These are phyloP conservation scores for Leucosporidium creatinivorum DNA, from an alignment of 768 basidiomycete genomes.

Conservation along the genomic window DNA sequence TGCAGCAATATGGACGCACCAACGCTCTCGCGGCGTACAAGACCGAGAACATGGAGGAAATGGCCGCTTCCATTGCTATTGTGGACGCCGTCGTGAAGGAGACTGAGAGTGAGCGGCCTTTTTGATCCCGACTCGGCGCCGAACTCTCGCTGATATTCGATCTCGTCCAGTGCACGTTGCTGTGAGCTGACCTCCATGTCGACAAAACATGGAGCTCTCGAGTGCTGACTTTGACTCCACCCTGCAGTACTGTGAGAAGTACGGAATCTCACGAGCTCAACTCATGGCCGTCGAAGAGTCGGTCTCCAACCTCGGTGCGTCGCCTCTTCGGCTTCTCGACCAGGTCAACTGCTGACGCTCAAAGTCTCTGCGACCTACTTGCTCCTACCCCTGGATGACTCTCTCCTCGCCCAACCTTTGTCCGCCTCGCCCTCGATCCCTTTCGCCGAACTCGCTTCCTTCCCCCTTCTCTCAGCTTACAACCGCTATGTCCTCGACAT, in stretches of 20 bases:
- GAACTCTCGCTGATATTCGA: background rate
- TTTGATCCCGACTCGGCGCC: background rate
- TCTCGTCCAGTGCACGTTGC: slow-evolving; percentile 1
- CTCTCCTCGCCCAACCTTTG: too few relatives aligned
- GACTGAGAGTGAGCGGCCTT: slow-evolving; percentile 53
- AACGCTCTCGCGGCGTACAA: slow-evolving; percentile 75
- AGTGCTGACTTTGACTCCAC: background rate
- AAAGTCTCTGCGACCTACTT: too few relatives aligned
- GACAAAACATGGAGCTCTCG: too few relatives aligned
- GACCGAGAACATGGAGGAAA: slow-evolving; percentile 56
- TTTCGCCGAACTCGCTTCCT: too few relatives aligned
- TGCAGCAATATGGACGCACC: slow-evolving; percentile 77
- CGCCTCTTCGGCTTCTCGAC: too few relatives aligned
- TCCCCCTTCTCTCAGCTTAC: slow-evolving; percentile 51
- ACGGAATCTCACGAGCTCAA: slow-evolving; percentile 58
- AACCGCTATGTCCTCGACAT: slow-evolving; percentile 76
- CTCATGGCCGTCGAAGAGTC: slow-evolving; percentile 54
- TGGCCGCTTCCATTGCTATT: slow-evolving; percentile 57
- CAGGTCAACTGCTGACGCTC: too few relatives aligned
- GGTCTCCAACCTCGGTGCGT: slow-evolving; percentile 51
- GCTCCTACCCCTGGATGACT: too few relatives aligned
- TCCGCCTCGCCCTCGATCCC: too few relatives aligned
- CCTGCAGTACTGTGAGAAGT: slow-evolving; percentile 56
- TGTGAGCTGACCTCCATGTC: too few relatives aligned
- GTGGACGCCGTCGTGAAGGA: slow-evolving; percentile 62